phyloP scores from a whole-genome alignment of 208 protist species.

The Trypanosoma melophagium region DNA sequence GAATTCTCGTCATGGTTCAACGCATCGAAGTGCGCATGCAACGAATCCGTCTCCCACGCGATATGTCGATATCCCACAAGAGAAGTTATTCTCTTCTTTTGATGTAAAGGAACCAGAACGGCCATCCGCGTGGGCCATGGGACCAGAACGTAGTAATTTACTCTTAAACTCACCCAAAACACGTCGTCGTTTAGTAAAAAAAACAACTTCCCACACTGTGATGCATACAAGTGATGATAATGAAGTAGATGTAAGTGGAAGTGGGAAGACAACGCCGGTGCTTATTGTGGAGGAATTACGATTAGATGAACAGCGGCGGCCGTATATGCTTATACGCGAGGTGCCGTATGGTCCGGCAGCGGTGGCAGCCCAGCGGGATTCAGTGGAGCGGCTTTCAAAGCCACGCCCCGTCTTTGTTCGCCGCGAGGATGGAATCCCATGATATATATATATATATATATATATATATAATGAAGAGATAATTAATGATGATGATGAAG shows the following conservation, averaged over 20 bases:
- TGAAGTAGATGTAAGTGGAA: slow-evolving; percentile 3
- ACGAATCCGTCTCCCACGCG: neutral
- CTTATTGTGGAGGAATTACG: slow-evolving; percentile 69
- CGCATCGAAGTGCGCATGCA: no score
- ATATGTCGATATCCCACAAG: slow-evolving; percentile 34
- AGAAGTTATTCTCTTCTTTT: slow-evolving; percentile 57
- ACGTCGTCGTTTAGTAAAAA: slow-evolving; percentile 7
- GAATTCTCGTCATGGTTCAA: no score
- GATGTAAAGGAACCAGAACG: slow-evolving; percentile 49
- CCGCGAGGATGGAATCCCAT: slow-evolving; percentile 10
- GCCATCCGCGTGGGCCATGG: slow-evolving; percentile 75
- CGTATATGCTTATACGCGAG: slow-evolving; percentile 69
- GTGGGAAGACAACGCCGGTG: neutral
- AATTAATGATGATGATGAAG: no score
- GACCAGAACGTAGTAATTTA: slow-evolving; percentile 32
- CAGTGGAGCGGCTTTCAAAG: slow-evolving; percentile 50
- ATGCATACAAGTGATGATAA: neutral
- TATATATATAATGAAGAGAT: no score
- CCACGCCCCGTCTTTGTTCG: slow-evolving; percentile 48
- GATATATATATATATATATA: no score
- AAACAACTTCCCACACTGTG: neutral
- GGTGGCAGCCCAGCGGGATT: slow-evolving; percentile 37
- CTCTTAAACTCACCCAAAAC: slow-evolving; percentile 1
- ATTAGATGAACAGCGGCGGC: slow-evolving; percentile 63
- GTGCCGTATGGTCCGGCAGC: slow-evolving; percentile 51